Evolutionary conservation across 495 filamentous ascomycete genomes (phyloP).

Genomic region (Xylaria longipes): DNA sequence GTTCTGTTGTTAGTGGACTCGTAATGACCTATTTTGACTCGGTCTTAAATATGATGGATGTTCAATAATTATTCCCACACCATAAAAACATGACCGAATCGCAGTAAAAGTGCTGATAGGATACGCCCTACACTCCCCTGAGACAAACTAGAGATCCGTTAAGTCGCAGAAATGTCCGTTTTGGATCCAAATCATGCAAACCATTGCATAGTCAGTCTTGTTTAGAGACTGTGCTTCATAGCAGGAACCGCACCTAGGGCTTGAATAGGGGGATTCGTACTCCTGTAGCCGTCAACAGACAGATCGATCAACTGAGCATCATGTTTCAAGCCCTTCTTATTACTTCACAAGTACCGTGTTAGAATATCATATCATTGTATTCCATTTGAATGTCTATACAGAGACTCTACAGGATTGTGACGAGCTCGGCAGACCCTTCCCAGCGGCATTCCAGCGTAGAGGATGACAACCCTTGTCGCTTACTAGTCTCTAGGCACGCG

Average conservation of each 20-base stretch:
- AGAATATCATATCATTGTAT: conserved; percentile 1
- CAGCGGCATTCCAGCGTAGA: not conserved
- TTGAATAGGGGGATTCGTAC: not conserved
- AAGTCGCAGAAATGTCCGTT: not conserved
- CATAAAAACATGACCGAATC: not conserved
- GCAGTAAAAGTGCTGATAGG: not conserved
- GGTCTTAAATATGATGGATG: not conserved
- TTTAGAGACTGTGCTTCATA: not conserved
- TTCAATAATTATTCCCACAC: not conserved
- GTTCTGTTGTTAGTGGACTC: not conserved
- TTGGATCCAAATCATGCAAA: not conserved
- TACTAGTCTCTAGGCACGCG: not conserved
- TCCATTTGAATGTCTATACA: not conserved
- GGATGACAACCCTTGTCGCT: conserved; percentile 17
- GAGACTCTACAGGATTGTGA: not conserved
- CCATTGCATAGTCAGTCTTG: not conserved
- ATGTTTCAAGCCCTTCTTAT: not conserved
- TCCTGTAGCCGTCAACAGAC: not conserved
- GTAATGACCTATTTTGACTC: not conserved
- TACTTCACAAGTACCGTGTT: not conserved
- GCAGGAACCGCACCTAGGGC: not conserved
- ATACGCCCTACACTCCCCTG: too few species aligned
- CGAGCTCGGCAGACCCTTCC: not conserved
- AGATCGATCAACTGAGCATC: not conserved
- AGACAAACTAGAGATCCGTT: not conserved